Percentiles rank a stretch among this genome's conserved stretches.
phyloP scores from a whole-genome alignment of 129 eudicot species.

The Helichrysum umbraculigerum region DNA sequence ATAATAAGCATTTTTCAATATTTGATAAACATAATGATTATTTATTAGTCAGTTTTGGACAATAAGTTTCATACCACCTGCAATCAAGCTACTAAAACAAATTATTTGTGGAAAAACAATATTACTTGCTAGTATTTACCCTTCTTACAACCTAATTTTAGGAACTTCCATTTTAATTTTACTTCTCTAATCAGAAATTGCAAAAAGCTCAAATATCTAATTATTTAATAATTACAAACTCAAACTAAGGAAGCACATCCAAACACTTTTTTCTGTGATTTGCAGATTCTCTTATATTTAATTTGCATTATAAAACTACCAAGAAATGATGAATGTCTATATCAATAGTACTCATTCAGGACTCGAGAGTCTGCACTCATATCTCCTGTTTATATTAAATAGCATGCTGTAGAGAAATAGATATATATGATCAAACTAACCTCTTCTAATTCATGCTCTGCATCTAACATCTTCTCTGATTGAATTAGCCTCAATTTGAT shows the following conservation, averaged over 20 bases:
- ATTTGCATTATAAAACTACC: not conserved
- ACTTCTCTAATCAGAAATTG: no score
- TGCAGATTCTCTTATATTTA: not conserved
- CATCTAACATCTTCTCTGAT: conserved; percentile 66
- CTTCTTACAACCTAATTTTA: not conserved
- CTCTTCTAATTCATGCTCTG: conserved; percentile 83
- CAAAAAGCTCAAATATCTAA: no score
- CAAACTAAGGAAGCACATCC: no score
- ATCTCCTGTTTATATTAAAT: not conserved
- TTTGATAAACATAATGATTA: not conserved
- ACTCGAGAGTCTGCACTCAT: not conserved
- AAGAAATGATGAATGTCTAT: not conserved
- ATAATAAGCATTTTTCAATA: not conserved
- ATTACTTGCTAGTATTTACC: not conserved
- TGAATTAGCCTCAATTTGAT: conserved; percentile 42
- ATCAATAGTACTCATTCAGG: not conserved
- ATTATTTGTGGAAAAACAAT: not conserved
- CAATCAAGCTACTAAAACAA: not conserved
- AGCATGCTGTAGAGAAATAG: not conserved
- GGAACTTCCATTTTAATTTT: no score
- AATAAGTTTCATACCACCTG: not conserved
- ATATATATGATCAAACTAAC: conserved; percentile 32
- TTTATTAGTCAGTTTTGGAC: not conserved
- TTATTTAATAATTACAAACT: no score
- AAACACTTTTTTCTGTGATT: no score